Evolutionary conservation across 768 basidiomycete genomes (phyloP), one percentile per base, ranked within the genome.

Genomic region (Cystoderma amianthinum): DNA sequence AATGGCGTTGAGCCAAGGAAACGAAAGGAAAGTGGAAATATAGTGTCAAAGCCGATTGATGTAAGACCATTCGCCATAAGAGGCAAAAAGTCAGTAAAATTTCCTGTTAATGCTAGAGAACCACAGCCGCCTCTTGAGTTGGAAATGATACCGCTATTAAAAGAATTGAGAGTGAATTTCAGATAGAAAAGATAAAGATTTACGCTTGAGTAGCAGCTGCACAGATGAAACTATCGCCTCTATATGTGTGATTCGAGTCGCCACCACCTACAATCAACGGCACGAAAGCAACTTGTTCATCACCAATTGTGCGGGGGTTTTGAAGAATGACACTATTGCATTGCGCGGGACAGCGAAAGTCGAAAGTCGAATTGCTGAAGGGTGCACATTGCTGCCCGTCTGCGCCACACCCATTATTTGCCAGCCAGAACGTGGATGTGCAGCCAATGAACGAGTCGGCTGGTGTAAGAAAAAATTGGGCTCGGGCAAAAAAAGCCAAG

Each of bases 191-290:
- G 12, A 30, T 23, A 41, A 42, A 39, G 11, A 72, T 76, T 59
- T 56, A 90, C 81, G 80, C 78, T 65, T 92, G 89, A 30, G 82
- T 68, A 30, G 87, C 90, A 32, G 90, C 80, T 32, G 86, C 78
- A 56, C 91, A 93, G 25, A 92, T 76, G 56, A 92, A 93, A 42
- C 72, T 80, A 56, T 93, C 91, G 2, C 80, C 87, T 53, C 91
- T 73, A 53, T 92, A 93, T 3, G 88, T 91, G 30, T 56, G 54
- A 36, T 79, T 68, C 1, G 46, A 46, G 60, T 90, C 88, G 2
- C 89, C 87, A 13, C 91, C 91, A n/a, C 91, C 90, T 2, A 93
- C 83, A 36, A 93, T 69, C 17, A 92, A 66, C 5, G 89, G 87
- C 16, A 76, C 71, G 48, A 78, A 86, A 35, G 74, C 76, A 24